These are phyloP conservation scores for Pleomassaria siparia DNA, from an alignment of 2,329 filamentous ascomycete genomes.

Conservation along the genomic window DNA sequence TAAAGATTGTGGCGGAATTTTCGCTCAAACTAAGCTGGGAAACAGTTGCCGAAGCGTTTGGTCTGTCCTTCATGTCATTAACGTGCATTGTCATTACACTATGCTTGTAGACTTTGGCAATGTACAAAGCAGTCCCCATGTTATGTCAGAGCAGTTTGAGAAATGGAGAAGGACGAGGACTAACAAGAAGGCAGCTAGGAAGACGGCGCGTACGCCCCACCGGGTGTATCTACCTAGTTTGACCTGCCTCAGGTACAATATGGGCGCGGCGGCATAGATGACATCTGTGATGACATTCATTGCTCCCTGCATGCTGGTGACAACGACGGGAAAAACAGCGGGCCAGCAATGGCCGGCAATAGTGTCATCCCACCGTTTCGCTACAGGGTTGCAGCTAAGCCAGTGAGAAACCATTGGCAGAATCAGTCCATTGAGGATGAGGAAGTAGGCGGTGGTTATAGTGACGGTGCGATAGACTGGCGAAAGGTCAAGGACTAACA, in stretches of 20 bases:
- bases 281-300: background rate
- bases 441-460: background rate
- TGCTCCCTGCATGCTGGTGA: background rate
- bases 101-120: background rate
- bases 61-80: too few species aligned
- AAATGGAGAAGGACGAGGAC: background rate
- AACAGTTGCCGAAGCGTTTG: background rate
- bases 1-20: background rate
- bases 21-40: background rate
- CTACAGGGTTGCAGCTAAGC: background rate
- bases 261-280: background rate
- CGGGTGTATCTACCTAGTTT: background rate
- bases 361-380: background rate
- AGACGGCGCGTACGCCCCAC: slow-evolving; percentile 13
- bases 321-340: background rate
- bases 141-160: background rate
- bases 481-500: slow-evolving; percentile 17
- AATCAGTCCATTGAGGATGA: background rate
- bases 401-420: background rate
- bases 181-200: slow-evolving; percentile 12
- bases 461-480: background rate
- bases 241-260: background rate
- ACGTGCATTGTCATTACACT: too few species aligned
- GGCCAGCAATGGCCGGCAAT: background rate
- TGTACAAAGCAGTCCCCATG: background rate